phyloP scores from a whole-genome alignment of 2,329 filamentous ascomycete species.

The Neofusicoccum cordaticola region DNA sequence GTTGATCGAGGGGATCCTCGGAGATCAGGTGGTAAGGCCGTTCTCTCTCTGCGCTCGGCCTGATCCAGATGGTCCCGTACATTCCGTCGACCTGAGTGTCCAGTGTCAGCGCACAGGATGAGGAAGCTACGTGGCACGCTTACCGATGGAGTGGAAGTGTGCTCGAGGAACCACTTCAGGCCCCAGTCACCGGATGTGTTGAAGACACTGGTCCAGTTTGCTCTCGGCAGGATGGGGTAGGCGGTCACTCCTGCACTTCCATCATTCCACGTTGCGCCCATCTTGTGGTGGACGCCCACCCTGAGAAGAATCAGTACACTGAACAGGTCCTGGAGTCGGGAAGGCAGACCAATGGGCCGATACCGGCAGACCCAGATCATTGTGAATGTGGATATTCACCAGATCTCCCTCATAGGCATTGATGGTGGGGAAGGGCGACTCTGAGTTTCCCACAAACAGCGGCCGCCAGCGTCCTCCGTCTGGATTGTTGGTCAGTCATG shows the following conservation, averaged over 20 bases:
- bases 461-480: conserved; percentile 22
- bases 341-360: conserved; percentile 18
- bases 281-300: conserved; percentile 17
- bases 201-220: conserved; percentile 20
- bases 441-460: conserved; percentile 21
- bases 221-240: conserved; percentile 21
- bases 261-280: conserved; percentile 21
- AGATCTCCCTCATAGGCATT: conserved; percentile 20
- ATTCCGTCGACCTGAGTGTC: conserved; percentile 17
- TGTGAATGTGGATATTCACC: conserved; percentile 20
- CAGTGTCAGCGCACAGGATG: background rate
- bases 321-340: too few species aligned
- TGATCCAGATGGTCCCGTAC: conserved; percentile 22
- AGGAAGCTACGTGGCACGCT: background rate
- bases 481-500: background rate
- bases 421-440: conserved; percentile 20
- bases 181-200: conserved; percentile 23
- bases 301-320: background rate
- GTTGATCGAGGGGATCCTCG: conserved; percentile 17
- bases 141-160: conserved; percentile 21
- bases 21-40: conserved; percentile 21
- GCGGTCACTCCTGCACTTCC: conserved; percentile 20
- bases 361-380: conserved; percentile 19
- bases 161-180: conserved; percentile 21
- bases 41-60: conserved; percentile 18